Evolutionary conservation across 108 stramenopile species (phyloP), one percentile per base, ranked within the genome.

Genomic region (Skeletonema marinoi): DNA sequence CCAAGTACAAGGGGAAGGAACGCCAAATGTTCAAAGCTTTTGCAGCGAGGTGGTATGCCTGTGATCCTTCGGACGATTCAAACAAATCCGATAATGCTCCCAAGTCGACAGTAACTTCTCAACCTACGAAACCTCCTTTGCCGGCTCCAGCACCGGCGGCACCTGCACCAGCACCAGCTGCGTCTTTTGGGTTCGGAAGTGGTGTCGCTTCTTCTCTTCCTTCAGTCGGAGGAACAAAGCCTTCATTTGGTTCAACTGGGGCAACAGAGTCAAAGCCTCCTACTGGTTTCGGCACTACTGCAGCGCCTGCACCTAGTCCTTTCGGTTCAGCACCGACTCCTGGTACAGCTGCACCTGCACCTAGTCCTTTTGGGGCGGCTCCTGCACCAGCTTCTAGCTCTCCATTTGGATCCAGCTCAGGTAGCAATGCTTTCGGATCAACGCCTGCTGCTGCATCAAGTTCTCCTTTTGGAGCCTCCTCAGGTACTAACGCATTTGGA

Each of bases 1-100:
- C 79, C 65, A 96, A 93, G 65, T 94, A 93, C 81, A 89, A 91
- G 86, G 90, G 92, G 8, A 61, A 70, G 21, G 92, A 95, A 71
- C 50, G 32, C 3, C 83, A 87, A 60, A 73, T 96, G 87, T 91
- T 13, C 32, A 60, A 71, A 36, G 29, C 69, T 6, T 14, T 70
- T 65, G 41, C 62, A 16, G 68, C 41, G 32, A 6, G 17, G 54
- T 56, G 54, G 54, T 56, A 56, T 25, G 19, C 54, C 16, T 56
- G 54, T n/a, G 54, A 56, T 56, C 54, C 54, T 25, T 9, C n/a
- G 3, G 30, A 70, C 8, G 36, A 19, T 12, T 25, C 38, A 32
- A 64, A 70, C n/a, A 19, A 62, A 35, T 32, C 78, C 25, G 17
- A 46, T 25, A 64, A 33, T 36, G 30, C 50, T 38, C 21, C 29